Base-by-base conservation (phyloP, 208 protist genomes). In the Acanthamoeba royreba region DNA sequence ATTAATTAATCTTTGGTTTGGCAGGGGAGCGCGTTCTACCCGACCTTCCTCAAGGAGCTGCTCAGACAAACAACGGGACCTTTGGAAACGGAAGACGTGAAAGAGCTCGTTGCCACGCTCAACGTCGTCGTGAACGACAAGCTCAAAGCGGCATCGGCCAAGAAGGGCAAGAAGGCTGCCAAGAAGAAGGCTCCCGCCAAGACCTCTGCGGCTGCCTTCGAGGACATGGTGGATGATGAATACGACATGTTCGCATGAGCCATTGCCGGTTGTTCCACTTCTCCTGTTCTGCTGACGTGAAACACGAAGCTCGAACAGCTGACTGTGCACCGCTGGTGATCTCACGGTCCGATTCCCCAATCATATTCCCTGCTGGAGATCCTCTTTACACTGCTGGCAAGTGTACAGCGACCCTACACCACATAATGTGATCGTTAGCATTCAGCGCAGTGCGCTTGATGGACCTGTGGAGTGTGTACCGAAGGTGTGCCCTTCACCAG, bases 81-180 rank as follows among this genome's bases (percentile, higher is more conserved):
- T 46, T 25, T 87, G 4, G 47, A 49, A 31, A 17, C 79, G 28
- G 79, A 87, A 55, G 79, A 87, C 47, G 46, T 87, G 33, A 87
- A 87, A 46, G 79, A 87, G 17, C 79, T 87, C 46, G 58, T 49
- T 46, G 79, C 79, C 47, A 49, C 47, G 25, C 46, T 87, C 46
- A 58, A 58, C 79, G 79, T 87, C 45, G 46, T 87, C 79, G 47
- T 55, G n/a, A 87, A 87, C 79, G 79, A 87, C 47, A 87, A 87
- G 47, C 22, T 87, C 79, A 87, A 87, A 46, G 79, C 79, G n/a
- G 38, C 46, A 40, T 87, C 79, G 46, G 47, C 79, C 79, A 87
- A 87, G 47, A 87, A 87, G 79, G 47, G 47, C 79, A 87, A 87
- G 47, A 87, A 87, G 47, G n/a, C n/a, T n/a, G n/a, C 8, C 7